Evolutionary conservation across 2,329 filamentous ascomycete species (phyloP).

Genomic region (Sordariomycetes sp.): DNA sequence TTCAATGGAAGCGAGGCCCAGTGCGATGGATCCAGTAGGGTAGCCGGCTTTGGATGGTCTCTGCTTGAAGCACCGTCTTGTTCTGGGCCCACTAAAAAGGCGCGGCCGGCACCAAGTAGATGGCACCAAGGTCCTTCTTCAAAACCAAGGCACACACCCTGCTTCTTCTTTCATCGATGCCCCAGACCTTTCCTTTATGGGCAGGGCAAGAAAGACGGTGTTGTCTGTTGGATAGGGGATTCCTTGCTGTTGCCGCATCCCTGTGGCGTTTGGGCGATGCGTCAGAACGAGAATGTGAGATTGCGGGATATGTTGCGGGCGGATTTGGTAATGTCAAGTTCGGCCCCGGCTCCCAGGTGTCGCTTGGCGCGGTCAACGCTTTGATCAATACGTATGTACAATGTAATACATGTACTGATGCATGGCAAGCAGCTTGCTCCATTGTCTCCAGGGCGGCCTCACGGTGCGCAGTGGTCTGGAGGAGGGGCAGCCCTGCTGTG

Average conservation of each 20-base stretch:
- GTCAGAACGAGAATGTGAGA: too few relatives aligned
- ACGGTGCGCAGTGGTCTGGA: not conserved
- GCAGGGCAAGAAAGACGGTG: not conserved
- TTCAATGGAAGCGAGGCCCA: not conserved
- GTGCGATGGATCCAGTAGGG: not conserved
- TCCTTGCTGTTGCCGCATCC: too few relatives aligned
- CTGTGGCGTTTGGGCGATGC: too few relatives aligned
- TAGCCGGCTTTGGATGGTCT: not conserved
- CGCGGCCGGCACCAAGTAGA: not conserved
- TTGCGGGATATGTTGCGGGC: too few relatives aligned
- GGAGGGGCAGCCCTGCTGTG: not conserved
- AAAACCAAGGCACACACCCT: not conserved
- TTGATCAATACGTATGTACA: too few relatives aligned
- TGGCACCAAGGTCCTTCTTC: not conserved
- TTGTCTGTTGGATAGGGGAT: too few relatives aligned
- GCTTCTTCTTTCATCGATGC: not conserved
- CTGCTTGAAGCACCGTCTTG: not conserved
- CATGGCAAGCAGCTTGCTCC: not conserved
- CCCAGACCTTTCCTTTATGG: not conserved
- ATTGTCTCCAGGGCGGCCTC: not conserved
- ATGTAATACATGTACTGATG: too few relatives aligned
- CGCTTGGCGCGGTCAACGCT: too few relatives aligned
- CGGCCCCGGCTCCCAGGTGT: too few relatives aligned
- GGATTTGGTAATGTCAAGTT: too few relatives aligned
- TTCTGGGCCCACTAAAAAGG: not conserved